Conservation (phyloP, 2,329 filamentous ascomycete species). For the Dactylonectria macrodidyma region DNA sequence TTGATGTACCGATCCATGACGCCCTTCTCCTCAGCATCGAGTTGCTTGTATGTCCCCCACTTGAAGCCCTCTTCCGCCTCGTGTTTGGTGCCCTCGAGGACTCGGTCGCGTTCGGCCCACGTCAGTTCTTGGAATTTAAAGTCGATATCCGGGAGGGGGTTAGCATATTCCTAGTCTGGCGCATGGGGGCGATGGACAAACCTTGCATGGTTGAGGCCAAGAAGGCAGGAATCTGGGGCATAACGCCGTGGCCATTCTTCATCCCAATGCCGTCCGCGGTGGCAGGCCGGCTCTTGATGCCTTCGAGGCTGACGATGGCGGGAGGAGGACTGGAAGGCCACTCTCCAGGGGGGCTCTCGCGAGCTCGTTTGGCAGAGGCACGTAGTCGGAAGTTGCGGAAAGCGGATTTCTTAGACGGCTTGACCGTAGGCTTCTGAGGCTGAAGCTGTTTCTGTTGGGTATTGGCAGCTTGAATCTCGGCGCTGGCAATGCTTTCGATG, state of each 20-base stretch:
- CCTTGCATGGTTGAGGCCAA: constrained; percentile 55
- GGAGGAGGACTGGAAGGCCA: constrained; percentile 49
- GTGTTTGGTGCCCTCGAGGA: constrained; percentile 58
- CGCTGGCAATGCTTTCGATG: constrained; percentile 47
- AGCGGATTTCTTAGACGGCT: constrained; percentile 54
- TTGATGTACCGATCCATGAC: constrained; percentile 87
- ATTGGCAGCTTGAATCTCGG: constrained; percentile 43
- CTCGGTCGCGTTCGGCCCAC: constrained; percentile 67
- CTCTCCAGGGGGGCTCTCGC: constrained; percentile 57
- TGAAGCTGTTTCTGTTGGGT: constrained; percentile 41
- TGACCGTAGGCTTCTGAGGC: constrained; percentile 39
- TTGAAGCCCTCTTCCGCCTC: constrained; percentile 49
- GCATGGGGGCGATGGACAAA: constrained; percentile 43
- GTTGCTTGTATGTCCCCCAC: constrained; percentile 56
- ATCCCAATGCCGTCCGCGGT: constrained; percentile 39
- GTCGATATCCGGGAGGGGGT: constrained; percentile 59
- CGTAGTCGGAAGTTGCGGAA: constrained; percentile 63
- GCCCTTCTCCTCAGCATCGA: constrained; percentile 48
- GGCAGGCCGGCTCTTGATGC: constrained; percentile 47
- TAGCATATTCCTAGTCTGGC: neutral
- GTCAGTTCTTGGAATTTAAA: constrained; percentile 67
- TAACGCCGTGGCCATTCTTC: constrained; percentile 29
- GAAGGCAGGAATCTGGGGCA: constrained; percentile 56
- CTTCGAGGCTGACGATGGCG: constrained; percentile 56
- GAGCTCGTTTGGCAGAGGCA: constrained; percentile 62